These are phyloP conservation scores for Anthostomella pinea DNA, from an alignment of 2,329 filamentous ascomycete species.

Conservation along the genomic window DNA sequence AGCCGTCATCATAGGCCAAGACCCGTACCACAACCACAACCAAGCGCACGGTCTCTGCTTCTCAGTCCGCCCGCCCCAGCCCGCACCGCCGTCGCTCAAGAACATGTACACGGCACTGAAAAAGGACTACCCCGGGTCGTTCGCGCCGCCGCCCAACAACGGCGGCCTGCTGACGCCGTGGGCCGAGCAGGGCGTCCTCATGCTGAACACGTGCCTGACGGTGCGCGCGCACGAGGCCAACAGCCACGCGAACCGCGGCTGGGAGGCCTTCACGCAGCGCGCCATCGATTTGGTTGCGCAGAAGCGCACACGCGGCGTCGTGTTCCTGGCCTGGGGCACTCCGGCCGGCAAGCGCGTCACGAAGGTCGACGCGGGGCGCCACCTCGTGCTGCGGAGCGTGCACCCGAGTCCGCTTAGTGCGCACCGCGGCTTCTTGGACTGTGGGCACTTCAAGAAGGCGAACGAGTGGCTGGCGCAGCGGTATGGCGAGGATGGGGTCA, in stretches of 20 bases:
- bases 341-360: conserved; percentile 78
- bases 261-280: conserved; percentile 90
- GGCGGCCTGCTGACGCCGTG: conserved; percentile 85
- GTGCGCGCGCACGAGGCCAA: conserved; percentile 87
- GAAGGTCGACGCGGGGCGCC: conserved; percentile 68
- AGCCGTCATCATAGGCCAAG: conserved; percentile 90
- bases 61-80: conserved; percentile 85
- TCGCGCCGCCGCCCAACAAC: conserved; percentile 70
- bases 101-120: conserved; percentile 92
- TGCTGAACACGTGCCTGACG: conserved; percentile 93
- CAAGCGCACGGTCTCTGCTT: conserved; percentile 97
- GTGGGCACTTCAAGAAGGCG: conserved; percentile 74
- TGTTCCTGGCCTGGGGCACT: conserved; percentile 91
- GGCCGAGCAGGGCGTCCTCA: conserved; percentile 87
- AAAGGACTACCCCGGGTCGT: conserved; percentile 84
- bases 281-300: conserved; percentile 84
- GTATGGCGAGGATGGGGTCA: conserved; percentile 76
- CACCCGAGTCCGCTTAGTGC: conserved; percentile 95
- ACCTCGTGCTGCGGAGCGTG: conserved; percentile 80
- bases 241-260: conserved; percentile 80
- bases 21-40: conserved; percentile 93
- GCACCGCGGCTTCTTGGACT: conserved; percentile 75
- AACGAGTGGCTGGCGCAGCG: conserved; percentile 80
- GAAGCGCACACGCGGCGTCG: conserved; percentile 75
- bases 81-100: conserved; percentile 81